These are phyloP conservation scores for Auricularia heimuer DNA, from an alignment of 768 basidiomycete species.

Conservation along the genomic window DNA sequence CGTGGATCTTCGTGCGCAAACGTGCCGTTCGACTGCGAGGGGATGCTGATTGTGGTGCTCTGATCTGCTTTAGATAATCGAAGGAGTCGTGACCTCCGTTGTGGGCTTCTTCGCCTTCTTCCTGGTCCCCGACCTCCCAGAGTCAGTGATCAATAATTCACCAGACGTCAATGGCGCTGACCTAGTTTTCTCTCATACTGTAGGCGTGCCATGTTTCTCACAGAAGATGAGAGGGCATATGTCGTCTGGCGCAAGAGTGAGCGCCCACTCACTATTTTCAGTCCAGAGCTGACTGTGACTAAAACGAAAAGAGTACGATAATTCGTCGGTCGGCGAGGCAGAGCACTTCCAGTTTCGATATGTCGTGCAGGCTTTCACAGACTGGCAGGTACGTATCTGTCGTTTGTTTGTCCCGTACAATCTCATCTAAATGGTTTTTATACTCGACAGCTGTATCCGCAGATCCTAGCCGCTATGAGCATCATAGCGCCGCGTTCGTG, in stretches of 20 bases:
- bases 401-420: background rate
- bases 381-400: slow-evolving; percentile 46
- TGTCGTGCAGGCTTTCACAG: slow-evolving; percentile 40
- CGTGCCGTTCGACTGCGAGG: too few species aligned
- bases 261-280: slow-evolving; percentile 6
- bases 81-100: slow-evolving; percentile 50
- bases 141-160: background rate
- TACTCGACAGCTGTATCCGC: slow-evolving; percentile 34
- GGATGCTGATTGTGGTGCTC: too few species aligned
- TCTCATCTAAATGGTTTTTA: background rate
- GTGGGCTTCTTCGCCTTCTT: slow-evolving; percentile 41
- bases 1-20: slow-evolving; percentile 49
- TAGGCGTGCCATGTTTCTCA: slow-evolving; percentile 47
- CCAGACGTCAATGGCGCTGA: slow-evolving; percentile 33
- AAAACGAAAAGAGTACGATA: slow-evolving; percentile 36
- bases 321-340: slow-evolving; percentile 48
- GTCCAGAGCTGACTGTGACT: too few species aligned
- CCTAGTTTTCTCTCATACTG: too few species aligned
- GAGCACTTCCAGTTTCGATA: slow-evolving; percentile 49
- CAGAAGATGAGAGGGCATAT: slow-evolving; percentile 47
- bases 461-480: slow-evolving; percentile 50
- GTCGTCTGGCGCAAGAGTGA: slow-evolving; percentile 47
- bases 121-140: background rate
- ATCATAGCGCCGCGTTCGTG: slow-evolving; percentile 48
- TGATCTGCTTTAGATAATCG: slow-evolving; percentile 36